Evolutionary conservation across 2,329 filamentous ascomycete species (phyloP).

Genomic region (Exophiala sideris): DNA sequence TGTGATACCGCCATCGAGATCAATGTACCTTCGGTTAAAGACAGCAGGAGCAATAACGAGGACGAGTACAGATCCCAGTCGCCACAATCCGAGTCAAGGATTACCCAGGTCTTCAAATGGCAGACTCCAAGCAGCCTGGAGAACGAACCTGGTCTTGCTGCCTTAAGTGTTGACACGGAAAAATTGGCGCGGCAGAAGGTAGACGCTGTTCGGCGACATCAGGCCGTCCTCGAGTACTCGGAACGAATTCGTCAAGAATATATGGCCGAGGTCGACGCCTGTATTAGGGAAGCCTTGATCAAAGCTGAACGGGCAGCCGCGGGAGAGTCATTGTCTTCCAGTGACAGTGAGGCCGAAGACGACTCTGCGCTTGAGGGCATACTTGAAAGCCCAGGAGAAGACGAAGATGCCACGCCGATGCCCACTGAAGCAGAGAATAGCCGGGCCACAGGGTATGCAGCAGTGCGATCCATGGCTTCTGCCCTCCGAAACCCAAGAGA

Average conservation of each 20-base stretch:
- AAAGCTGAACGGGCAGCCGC: slow-evolving; percentile 87
- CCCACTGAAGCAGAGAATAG: slow-evolving; percentile 19
- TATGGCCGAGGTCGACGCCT: slow-evolving; percentile 87
- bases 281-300: slow-evolving; percentile 84
- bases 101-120: slow-evolving; percentile 94
- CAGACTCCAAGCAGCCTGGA: slow-evolving; percentile 89
- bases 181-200: slow-evolving; percentile 81
- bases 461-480: slow-evolving; percentile 50
- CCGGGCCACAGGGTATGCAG: slow-evolving; percentile 20
- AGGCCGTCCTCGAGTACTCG: slow-evolving; percentile 90
- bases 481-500: slow-evolving; percentile 56
- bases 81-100: slow-evolving; percentile 90
- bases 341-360: slow-evolving; percentile 39
- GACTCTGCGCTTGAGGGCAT: slow-evolving; percentile 22
- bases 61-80: slow-evolving; percentile 89
- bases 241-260: slow-evolving; percentile 95
- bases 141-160: slow-evolving; percentile 82
- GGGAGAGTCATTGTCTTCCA: slow-evolving; percentile 67
- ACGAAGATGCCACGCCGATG: slow-evolving; percentile 16
- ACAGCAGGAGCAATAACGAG: slow-evolving; percentile 60
- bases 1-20: slow-evolving; percentile 96
- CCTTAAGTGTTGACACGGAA: slow-evolving; percentile 88
- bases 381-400: slow-evolving; percentile 14
- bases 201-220: slow-evolving; percentile 86
- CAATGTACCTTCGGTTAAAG: slow-evolving; percentile 89